Evolutionary conservation across 768 basidiomycete genomes (phyloP), one percentile per base, ranked within the genome.

Genomic region (Kwoniella botswanensis): DNA sequence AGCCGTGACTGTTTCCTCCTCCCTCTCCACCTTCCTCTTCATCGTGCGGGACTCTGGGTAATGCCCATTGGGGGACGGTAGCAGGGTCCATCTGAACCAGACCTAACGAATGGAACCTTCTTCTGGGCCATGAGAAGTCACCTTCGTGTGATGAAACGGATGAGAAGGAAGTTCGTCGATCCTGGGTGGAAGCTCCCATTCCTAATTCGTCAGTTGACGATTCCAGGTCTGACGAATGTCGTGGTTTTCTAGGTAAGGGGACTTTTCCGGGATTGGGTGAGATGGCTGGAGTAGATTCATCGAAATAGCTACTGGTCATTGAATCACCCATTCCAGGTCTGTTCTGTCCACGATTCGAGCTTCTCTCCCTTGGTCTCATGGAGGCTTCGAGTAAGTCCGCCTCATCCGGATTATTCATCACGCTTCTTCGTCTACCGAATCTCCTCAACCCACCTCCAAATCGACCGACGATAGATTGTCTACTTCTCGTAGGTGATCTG

Each of bases 1-100:
- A 58, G 2, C 59, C 59, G 63, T 35, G 24, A 85, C 86, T 62
- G 85, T 85, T 67, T 90, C 81, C 69, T 86, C 87, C 81, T 13
- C 53, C 70, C 29, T 57, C 68, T 21, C 67, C 35, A 35, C 35
- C 67, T 52, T 75, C 68, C 46, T 73, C 75, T 4, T 72, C 64
- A 43, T 70, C 71, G 2, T 70, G 64, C 41, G 63, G 61, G 4
- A 65, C n/a, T 9, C 44, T 50, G 13, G 65, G 56, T 13, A 63
- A 61, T 3, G 75, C 70, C 69, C 69, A 76, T 17, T 63, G 59
- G 4, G 75, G 76, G 1, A 79, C 58, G 43, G 71, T 63, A 15
- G 54, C 64, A 29, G 75, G 74, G 67, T 79, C 81, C 79, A 76
- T 83, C 64, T 72, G 79, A 43, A 73, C 80, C 65, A 81, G 78